Evolutionary conservation across 2,329 filamentous ascomycete species (phyloP).

Genomic region (Penicillium sp.): DNA sequence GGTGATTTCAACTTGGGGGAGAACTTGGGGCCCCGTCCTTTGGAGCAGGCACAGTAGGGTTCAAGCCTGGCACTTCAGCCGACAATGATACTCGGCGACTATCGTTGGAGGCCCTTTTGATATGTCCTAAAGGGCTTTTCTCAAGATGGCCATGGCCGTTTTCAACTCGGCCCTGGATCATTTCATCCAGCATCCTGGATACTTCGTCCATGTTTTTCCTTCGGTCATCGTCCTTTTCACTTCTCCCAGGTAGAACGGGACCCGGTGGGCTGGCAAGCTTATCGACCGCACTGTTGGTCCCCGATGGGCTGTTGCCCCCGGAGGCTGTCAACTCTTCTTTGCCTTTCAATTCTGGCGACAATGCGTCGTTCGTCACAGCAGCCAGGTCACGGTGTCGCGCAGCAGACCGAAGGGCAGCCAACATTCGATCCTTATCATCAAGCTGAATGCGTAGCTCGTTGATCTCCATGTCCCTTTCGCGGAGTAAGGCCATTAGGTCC

Average conservation of each 20-base stretch:
- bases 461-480: conserved; percentile 91
- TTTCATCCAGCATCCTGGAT: conserved; percentile 90
- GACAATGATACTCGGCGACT: neutral
- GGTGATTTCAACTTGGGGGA: conserved; percentile 8
- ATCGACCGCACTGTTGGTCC: conserved; percentile 16
- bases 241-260: conserved; percentile 33
- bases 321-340: conserved; percentile 28
- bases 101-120: conserved; percentile 54
- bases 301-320: conserved; percentile 27
- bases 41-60: conserved; percentile 22
- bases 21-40: conserved; percentile 13
- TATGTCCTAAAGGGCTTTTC: conserved; percentile 65
- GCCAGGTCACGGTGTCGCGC: conserved; percentile 83
- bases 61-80: conserved; percentile 26
- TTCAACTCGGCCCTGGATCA: conserved; percentile 88
- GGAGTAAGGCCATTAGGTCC: conserved; percentile 69
- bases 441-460: conserved; percentile 82
- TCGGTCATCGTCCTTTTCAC: conserved; percentile 41
- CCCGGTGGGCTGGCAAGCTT: conserved; percentile 28
- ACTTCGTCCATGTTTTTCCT: conserved; percentile 82
- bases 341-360: conserved; percentile 32
- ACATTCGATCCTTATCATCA: conserved; percentile 94
- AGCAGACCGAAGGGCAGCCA: conserved; percentile 79
- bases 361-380: conserved; percentile 53
- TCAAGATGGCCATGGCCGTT: conserved; percentile 71